Evolutionary conservation across 805 yeast genomes (phyloP).

Genomic region (Myxozyma vanderwaltii): DNA sequence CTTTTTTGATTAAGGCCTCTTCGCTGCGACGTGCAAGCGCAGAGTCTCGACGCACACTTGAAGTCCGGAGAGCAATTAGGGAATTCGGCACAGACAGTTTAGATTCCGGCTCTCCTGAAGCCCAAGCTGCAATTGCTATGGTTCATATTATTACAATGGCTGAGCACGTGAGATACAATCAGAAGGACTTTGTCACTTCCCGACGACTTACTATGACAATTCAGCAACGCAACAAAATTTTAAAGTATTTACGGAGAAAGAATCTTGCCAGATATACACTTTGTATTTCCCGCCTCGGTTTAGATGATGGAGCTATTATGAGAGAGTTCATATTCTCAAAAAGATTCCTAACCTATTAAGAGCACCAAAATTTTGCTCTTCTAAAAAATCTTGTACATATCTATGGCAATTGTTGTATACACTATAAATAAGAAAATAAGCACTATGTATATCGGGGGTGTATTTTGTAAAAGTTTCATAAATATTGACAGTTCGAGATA

Average conservation of each 20-base stretch:
- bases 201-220: constrained; percentile 78
- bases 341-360: constrained; percentile 2
- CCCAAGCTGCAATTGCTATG: constrained; percentile 90
- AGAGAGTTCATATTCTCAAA: constrained; percentile 57
- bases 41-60: constrained; percentile 58
- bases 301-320: constrained; percentile 75
- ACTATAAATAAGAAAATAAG: background rate
- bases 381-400: background rate
- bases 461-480: too few relatives aligned
- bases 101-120: constrained; percentile 94
- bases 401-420: background rate
- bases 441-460: too few relatives aligned
- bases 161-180: constrained; percentile 67
- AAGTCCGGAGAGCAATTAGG: constrained; percentile 63
- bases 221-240: constrained; percentile 81
- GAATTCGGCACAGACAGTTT: constrained; percentile 85
- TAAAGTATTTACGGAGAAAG: constrained; percentile 78
- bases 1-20: constrained; percentile 69
- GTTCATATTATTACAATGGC: constrained; percentile 76
- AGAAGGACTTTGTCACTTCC: constrained; percentile 71
- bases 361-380: background rate
- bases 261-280: constrained; percentile 81
- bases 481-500: too few relatives aligned
- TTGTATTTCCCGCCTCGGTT: constrained; percentile 83
- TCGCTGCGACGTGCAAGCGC: constrained; percentile 70